Percentiles rank a stretch among this genome's conserved stretches.
Conservation (phyloP, 1,139 yeast species). For the Williopsis jadinii region DNA sequence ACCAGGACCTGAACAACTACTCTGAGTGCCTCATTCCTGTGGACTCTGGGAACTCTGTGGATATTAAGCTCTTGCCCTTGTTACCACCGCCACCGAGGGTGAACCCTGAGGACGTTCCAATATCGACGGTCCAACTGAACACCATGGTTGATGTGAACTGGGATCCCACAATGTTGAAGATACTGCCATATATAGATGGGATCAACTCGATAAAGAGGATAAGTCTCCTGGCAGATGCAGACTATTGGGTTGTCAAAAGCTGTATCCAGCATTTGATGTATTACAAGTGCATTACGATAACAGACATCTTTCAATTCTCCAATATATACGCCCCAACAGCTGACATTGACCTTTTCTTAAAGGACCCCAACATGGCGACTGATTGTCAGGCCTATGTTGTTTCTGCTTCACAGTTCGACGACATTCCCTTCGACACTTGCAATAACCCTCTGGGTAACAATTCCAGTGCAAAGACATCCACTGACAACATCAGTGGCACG, state of each 20-base stretch:
- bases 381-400: conserved; percentile 83
- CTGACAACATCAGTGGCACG: conserved; percentile 3
- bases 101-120: conserved; percentile 74
- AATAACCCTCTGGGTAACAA: neutral
- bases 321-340: conserved; percentile 90
- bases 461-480: conserved; percentile 8
- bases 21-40: conserved; percentile 94
- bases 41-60: conserved; percentile 83
- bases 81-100: conserved; percentile 68
- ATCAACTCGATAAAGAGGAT: conserved; percentile 75
- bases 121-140: conserved; percentile 67
- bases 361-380: conserved; percentile 59
- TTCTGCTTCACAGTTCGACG: conserved; percentile 21
- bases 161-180: conserved; percentile 95
- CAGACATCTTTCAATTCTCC: conserved; percentile 84
- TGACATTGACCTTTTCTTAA: conserved; percentile 58
- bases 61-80: conserved; percentile 84
- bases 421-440: conserved; percentile 22
- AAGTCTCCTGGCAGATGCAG: conserved; percentile 75
- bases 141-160: conserved; percentile 80
- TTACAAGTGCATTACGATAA: conserved; percentile 74
- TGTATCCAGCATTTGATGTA: conserved; percentile 90
- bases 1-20: conserved; percentile 87
- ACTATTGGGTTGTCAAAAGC: conserved; percentile 68
- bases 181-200: conserved; percentile 83